phyloP scores from a whole-genome alignment of 345 rosid genomes.

The Moricandia arvensis region DNA sequence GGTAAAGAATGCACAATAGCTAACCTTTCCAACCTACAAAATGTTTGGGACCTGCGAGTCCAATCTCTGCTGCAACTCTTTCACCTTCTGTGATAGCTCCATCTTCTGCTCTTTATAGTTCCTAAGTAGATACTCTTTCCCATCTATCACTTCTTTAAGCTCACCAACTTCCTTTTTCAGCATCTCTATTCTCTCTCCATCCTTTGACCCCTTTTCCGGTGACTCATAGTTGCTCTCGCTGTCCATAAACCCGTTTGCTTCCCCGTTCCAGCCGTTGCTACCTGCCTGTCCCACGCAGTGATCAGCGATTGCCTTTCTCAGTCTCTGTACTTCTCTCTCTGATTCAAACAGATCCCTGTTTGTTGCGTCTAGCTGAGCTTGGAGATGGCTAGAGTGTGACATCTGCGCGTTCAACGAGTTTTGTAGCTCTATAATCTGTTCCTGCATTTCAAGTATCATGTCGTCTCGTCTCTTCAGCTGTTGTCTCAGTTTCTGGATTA shows the following conservation, averaged over 20 bases:
- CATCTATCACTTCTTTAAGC: conserved; percentile 85
- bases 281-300: conserved; percentile 56
- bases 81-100: conserved; percentile 74
- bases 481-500: conserved; percentile 88
- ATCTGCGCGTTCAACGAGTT: conserved; percentile 64
- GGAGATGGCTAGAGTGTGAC: conserved; percentile 66
- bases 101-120: conserved; percentile 85
- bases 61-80: conserved; percentile 83
- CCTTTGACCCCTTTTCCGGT: conserved; percentile 50
- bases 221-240: conserved; percentile 45
- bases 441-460: conserved; percentile 96
- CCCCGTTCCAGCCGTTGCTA: conserved; percentile 61
- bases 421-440: conserved; percentile 70
- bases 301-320: conserved; percentile 87
- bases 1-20: conserved; percentile 67
- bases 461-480: conserved; percentile 94
- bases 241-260: conserved; percentile 53
- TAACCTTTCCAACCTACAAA: conserved; percentile 59
- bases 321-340: conserved; percentile 77
- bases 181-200: conserved; percentile 60
- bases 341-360: conserved; percentile 77
- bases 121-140: conserved; percentile 75
- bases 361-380: conserved; percentile 68
- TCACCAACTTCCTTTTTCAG: conserved; percentile 82
- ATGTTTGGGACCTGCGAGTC: conserved; percentile 84